phyloP scores from a whole-genome alignment of 164 flowering plant genomes.

The Saururus chinensis region DNA sequence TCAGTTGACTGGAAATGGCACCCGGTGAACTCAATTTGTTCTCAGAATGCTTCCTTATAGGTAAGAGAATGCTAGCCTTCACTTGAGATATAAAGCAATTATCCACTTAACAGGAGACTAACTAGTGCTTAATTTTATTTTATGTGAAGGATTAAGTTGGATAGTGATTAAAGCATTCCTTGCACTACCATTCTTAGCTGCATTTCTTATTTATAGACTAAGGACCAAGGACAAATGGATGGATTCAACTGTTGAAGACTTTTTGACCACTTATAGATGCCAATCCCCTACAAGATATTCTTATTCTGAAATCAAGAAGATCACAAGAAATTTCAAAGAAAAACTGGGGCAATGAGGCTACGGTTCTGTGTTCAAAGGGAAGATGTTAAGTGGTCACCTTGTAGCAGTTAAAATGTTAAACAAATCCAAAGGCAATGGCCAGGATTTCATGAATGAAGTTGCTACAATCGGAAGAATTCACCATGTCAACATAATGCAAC shows the following conservation, averaged over 20 bases:
- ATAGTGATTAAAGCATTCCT: no score
- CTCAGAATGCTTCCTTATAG: no score
- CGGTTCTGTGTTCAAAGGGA: slow-evolving; percentile 2
- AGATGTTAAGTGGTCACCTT: slow-evolving; percentile 3
- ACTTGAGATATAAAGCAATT: no score
- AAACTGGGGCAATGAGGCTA: slow-evolving; percentile 33
- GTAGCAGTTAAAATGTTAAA: not conserved
- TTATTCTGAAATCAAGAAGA: slow-evolving; percentile 22
- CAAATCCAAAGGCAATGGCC: slow-evolving; percentile 4
- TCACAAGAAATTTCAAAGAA: slow-evolving; percentile 23
- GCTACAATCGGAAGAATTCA: slow-evolving; percentile 5
- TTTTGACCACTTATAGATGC: slow-evolving; percentile 15
- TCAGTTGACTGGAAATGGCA: no score
- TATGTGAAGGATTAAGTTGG: no score
- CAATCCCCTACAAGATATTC: slow-evolving; percentile 21
- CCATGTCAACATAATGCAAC: slow-evolving; percentile 18
- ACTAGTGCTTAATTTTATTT: no score
- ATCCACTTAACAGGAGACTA: no score
- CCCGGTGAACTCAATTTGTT: no score
- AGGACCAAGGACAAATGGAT: not conserved
- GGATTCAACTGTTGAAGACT: not conserved
- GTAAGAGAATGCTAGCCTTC: no score
- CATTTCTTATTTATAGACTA: no score
- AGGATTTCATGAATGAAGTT: slow-evolving; percentile 25
- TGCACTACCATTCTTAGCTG: no score